A percentile compares a stretch with the other conserved stretches of the same genome.
Evolutionary conservation across 2,329 filamentous ascomycete species (phyloP).

Genomic region (Decorospora gaudefroyi): DNA sequence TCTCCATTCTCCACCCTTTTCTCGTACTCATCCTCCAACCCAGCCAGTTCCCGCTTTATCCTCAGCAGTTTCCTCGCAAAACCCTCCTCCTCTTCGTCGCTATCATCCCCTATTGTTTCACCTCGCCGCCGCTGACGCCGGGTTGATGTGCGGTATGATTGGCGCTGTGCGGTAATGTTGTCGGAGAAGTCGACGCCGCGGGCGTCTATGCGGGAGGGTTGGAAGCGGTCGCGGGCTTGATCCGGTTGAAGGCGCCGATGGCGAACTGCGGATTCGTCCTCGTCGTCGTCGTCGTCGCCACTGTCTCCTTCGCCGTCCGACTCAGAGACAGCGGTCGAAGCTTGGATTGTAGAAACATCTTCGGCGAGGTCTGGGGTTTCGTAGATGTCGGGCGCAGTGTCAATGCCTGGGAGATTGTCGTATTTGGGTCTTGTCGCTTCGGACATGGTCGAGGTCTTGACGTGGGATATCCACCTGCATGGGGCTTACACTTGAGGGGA

Average conservation of each 20-base stretch:
- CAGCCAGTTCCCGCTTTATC: slow-evolving; percentile 79
- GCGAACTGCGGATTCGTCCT: slow-evolving; percentile 63
- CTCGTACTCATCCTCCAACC: slow-evolving; percentile 60
- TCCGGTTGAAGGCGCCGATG: slow-evolving; percentile 75
- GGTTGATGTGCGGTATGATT: slow-evolving; percentile 78
- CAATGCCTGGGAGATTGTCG: slow-evolving; percentile 60
- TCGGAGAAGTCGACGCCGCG: slow-evolving; percentile 86
- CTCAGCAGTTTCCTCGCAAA: slow-evolving; percentile 79
- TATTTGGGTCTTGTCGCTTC: slow-evolving; percentile 44
- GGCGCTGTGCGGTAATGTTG: slow-evolving; percentile 74
- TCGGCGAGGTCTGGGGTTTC: slow-evolving; percentile 93
- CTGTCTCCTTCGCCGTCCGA: slow-evolving; percentile 62
- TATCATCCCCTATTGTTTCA: slow-evolving; percentile 71
- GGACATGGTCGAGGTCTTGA: slow-evolving; percentile 39
- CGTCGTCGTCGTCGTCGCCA: slow-evolving; percentile 47
- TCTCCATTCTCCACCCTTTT: slow-evolving; percentile 54
- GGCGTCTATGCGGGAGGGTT: slow-evolving; percentile 74
- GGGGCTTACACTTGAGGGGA: too few species aligned
- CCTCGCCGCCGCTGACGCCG: slow-evolving; percentile 66
- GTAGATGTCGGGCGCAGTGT: slow-evolving; percentile 92
- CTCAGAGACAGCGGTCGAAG: slow-evolving; percentile 46
- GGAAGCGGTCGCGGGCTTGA: slow-evolving; percentile 79
- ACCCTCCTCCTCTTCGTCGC: slow-evolving; percentile 69
- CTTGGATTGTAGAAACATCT: slow-evolving; percentile 79
- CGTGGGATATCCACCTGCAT: too few species aligned